phyloP scores from a whole-genome alignment of 371 early-diverging fungal genomes.

The Mortierella sp. region DNA sequence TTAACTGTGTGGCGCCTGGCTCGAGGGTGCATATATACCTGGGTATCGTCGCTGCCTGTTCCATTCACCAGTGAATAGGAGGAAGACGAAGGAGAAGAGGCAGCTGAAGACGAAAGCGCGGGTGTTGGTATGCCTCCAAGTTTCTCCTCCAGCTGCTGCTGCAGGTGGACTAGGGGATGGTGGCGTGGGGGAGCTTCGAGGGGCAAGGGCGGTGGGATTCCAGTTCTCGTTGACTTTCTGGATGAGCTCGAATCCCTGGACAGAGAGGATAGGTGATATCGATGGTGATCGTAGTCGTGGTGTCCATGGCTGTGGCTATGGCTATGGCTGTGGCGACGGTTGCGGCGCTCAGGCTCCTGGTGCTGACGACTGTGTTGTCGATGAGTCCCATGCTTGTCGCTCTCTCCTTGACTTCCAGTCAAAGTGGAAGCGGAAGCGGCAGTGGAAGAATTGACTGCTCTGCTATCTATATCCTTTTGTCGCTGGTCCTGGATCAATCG shows the following conservation, averaged over 20 bases:
- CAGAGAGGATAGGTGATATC: too few relatives aligned
- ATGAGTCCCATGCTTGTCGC: too few relatives aligned
- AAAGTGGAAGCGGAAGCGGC: too few relatives aligned
- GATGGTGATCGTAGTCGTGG: background rate
- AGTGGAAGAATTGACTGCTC: too few relatives aligned
- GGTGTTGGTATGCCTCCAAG: background rate
- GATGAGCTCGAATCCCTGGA: background rate
- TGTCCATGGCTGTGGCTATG: background rate
- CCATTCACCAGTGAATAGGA: background rate
- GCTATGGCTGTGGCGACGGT: too few relatives aligned
- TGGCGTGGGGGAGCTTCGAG: constrained; percentile 38
- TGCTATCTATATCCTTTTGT: too few relatives aligned
- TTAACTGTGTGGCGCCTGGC: constrained; percentile 2
- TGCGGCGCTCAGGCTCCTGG: too few relatives aligned
- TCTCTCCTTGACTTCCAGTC: too few relatives aligned
- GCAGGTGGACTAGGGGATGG: constrained; percentile 23
- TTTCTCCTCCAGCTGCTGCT: constrained; percentile 21
- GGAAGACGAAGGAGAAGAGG: constrained; percentile 11
- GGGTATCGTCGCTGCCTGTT: background rate
- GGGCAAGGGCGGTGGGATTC: constrained; percentile 35
- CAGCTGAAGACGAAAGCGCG: constrained; percentile 1
- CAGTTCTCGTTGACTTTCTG: background rate
- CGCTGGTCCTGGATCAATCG: constrained; percentile 6
- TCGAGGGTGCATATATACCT: background rate
- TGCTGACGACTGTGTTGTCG: too few relatives aligned